These are phyloP conservation scores for Hypoxylon rickii DNA, from an alignment of 495 filamentous ascomycete species.

Conservation along the genomic window DNA sequence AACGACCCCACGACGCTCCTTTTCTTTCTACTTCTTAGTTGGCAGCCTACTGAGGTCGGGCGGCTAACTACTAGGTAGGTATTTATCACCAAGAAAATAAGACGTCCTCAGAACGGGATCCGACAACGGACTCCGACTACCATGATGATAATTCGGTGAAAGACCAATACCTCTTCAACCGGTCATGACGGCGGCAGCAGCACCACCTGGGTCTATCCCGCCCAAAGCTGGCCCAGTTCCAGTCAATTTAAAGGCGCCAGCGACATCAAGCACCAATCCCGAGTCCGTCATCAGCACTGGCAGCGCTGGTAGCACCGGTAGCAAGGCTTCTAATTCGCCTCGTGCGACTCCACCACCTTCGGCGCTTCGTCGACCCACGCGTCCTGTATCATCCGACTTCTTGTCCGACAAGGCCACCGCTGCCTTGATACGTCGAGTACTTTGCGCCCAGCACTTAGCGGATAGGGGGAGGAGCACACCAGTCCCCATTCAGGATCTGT, in stretches of 20 bases:
- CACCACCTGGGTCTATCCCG: constrained; percentile 18
- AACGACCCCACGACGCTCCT: constrained; percentile 1
- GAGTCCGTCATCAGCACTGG: constrained; percentile 32
- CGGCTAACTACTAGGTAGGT: too few species aligned
- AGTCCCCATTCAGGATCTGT: constrained; percentile 68
- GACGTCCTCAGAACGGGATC: too few species aligned
- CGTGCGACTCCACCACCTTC: constrained; percentile 19
- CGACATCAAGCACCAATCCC: constrained; percentile 33
- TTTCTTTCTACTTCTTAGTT: neutral
- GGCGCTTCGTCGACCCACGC: constrained; percentile 36
- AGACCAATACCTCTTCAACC: constrained; percentile 13
- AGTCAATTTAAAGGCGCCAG: constrained; percentile 35
- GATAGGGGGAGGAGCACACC: constrained; percentile 50
- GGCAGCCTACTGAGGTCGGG: neutral
- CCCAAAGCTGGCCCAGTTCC: constrained; percentile 29
- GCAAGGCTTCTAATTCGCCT: constrained; percentile 16
- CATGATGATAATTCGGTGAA: constrained; percentile 18
- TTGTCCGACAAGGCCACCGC: constrained; percentile 57
- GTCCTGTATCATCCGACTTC: constrained; percentile 43
- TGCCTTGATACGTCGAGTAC: constrained; percentile 54
- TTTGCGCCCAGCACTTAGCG: constrained; percentile 53
- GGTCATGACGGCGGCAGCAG: constrained; percentile 32
- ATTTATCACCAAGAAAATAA: too few species aligned
- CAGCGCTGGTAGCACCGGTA: constrained; percentile 19
- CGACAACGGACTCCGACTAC: too few species aligned